Base-by-base conservation (phyloP, 225 moss, liverwort and hornwort species). In the Thuidium tamariscinum region DNA sequence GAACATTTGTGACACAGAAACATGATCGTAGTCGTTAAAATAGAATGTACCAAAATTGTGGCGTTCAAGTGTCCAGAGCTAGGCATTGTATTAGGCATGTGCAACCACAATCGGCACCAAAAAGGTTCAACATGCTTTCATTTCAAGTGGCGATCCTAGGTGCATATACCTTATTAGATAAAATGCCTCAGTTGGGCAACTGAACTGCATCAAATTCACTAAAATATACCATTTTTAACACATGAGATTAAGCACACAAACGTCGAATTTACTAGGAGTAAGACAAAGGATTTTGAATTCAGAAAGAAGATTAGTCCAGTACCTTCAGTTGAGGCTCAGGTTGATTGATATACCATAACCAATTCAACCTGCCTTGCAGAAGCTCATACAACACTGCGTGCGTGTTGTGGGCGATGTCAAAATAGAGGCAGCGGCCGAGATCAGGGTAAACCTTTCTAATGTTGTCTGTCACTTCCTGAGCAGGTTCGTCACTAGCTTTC, bases 301-400 rank as follows among this genome's bases (percentile, higher is more conserved):
- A 65, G 36, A 26, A 65, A 49, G 44, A 65, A 36, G 11, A 21
- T 42, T 46, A 44, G 72, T 72, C 16, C 32, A 36, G 9, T 93
- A 96, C 97, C 97, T 95, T 89, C 56, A 95, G 62, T 62, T 75
- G 75, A 54, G 97, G 95, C 80, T 98, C 95, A 7, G 94, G 91
- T 86, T 93, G 92, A 88, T 95, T 96, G 88, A 96, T 90, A 71
- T 94, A 98, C 97, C 97, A 98, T 26, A 98, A 91, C 97, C 97
- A 98, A 63, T 96, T 98, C 82, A 98, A 74, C 84, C 90, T 90
- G 69, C 86, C 89, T 15, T 93, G 87, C 44, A 87, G 90, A 71
- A 98, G 90, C 90, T 96, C 95, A 72, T 96, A 96, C 61, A 98
- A 23, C 44, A 89, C 97, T 19, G 96, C 92, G 66, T 98, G 97